A percentile compares a stretch with the other conserved stretches of the same genome.
phyloP scores from a whole-genome alignment of 2,329 filamentous ascomycete species.

The Aureobasidium pullulans region DNA sequence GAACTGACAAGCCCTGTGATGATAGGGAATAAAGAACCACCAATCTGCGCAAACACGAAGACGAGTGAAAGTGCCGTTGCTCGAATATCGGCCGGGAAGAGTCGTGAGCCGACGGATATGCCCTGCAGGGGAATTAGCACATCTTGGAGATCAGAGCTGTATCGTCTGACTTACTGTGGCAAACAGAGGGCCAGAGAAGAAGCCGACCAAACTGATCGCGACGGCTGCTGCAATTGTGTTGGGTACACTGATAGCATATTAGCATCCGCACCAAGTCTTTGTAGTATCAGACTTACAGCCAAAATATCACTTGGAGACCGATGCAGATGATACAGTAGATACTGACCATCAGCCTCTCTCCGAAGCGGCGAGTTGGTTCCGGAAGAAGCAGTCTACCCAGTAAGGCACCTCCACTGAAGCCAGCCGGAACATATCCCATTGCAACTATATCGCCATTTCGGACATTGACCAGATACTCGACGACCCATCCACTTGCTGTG shows the following conservation, averaged over 20 bases:
- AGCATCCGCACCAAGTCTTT: background rate
- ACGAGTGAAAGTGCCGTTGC: slow-evolving; percentile 37
- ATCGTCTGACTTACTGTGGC: slow-evolving; percentile 38
- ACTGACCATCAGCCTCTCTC: slow-evolving; percentile 43
- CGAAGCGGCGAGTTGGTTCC: slow-evolving; percentile 52
- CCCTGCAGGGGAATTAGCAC: slow-evolving; percentile 31
- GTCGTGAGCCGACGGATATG: slow-evolving; percentile 46
- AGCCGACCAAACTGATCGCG: slow-evolving; percentile 47
- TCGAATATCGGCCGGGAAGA: slow-evolving; percentile 43
- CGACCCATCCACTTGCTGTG: slow-evolving; percentile 57
- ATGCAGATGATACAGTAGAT: slow-evolving; percentile 47
- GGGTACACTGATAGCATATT: slow-evolving; percentile 26
- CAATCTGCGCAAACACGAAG: slow-evolving; percentile 21
- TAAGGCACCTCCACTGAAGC: slow-evolving; percentile 51
- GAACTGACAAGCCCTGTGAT: slow-evolving; percentile 22
- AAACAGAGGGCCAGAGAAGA: slow-evolving; percentile 54
- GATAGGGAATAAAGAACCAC: slow-evolving; percentile 19
- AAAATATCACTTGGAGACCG: slow-evolving; percentile 52
- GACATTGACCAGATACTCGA: slow-evolving; percentile 57
- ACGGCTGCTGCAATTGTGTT: slow-evolving; percentile 46
- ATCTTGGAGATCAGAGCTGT: background rate
- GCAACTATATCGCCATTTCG: slow-evolving; percentile 49
- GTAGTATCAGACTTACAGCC: slow-evolving; percentile 33
- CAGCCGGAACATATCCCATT: slow-evolving; percentile 56
- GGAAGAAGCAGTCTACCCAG: slow-evolving; percentile 51